Evolutionary conservation across 1,284 basidiomycete species (phyloP).

Genomic region (Porodaedalea pini): DNA sequence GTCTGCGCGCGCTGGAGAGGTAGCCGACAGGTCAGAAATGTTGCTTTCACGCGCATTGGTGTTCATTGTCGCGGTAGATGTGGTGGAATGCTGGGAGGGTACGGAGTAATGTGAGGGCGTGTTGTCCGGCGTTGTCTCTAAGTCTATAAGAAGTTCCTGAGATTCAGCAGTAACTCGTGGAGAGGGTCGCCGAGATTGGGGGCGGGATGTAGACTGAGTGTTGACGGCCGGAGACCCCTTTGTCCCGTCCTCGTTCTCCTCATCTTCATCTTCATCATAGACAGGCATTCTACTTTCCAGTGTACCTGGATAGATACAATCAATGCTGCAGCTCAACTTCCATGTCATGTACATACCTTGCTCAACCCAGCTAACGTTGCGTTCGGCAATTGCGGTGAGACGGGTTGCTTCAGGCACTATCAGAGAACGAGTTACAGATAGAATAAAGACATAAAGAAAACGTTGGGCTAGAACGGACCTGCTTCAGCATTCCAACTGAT

Average conservation of each 20-base stretch:
- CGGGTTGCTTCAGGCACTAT: slow-evolving; percentile 44
- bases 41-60: slow-evolving; percentile 30
- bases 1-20: slow-evolving; percentile 3
- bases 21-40: slow-evolving; percentile 10
- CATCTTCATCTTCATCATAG: slow-evolving; percentile 42
- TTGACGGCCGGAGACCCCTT: slow-evolving; percentile 25
- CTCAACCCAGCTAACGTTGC: slow-evolving; percentile 18
- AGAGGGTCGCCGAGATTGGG: slow-evolving; percentile 42
- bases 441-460: slow-evolving; percentile 15
- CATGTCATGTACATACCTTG: slow-evolving; percentile 6
- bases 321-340: neutral
- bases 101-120: slow-evolving; percentile 42
- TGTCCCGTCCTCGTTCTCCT: slow-evolving; percentile 31
- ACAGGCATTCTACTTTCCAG: slow-evolving; percentile 46
- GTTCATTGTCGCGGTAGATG: slow-evolving; percentile 44
- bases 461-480: slow-evolving; percentile 40
- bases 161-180: slow-evolving; percentile 47
- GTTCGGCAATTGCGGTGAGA: neutral
- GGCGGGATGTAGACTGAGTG: slow-evolving; percentile 29
- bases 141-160: slow-evolving; percentile 57
- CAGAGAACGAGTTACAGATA: neutral
- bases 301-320: neutral
- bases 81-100: slow-evolving; percentile 36
- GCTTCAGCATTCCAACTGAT: slow-evolving; percentile 73
- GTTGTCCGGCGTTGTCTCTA: slow-evolving; percentile 53